Conservation (phyloP, 2,329 filamentous ascomycete species). For the Pyrenochaeta sp. region DNA sequence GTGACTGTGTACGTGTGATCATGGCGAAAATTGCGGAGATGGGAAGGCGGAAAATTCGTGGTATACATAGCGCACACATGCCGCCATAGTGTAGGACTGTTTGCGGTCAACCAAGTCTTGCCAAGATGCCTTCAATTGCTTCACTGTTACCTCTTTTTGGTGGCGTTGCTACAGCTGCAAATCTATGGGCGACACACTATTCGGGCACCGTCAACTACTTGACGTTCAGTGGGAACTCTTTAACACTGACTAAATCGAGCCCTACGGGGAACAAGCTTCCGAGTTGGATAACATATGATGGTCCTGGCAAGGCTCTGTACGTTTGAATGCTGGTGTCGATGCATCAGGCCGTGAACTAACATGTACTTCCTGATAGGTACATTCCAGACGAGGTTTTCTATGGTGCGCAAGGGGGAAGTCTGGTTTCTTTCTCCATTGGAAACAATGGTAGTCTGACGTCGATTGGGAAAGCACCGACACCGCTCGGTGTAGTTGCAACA, state of each 20-base stretch:
- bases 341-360: too few species aligned
- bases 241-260: slow-evolving; percentile 28
- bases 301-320: slow-evolving; percentile 31
- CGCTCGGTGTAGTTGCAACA: slow-evolving; percentile 33
- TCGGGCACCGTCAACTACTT: slow-evolving; percentile 39
- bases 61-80: slow-evolving; percentile 15
- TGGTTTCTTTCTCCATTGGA: slow-evolving; percentile 34
- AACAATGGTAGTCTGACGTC: slow-evolving; percentile 32
- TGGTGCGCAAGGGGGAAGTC: slow-evolving; percentile 22
- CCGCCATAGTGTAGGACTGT: background rate
- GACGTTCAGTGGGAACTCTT: slow-evolving; percentile 29
- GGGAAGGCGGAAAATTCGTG: slow-evolving; percentile 2
- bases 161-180: slow-evolving; percentile 32
- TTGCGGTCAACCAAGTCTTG: slow-evolving; percentile 1
- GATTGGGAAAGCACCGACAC: slow-evolving; percentile 32
- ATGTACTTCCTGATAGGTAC: too few species aligned
- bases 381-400: slow-evolving; percentile 36
- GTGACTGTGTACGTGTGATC: slow-evolving; percentile 17
- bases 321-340: too few species aligned
- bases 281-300: slow-evolving; percentile 43
- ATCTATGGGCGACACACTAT: slow-evolving; percentile 41
- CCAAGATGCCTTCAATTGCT: slow-evolving; percentile 30
- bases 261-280: slow-evolving; percentile 34
- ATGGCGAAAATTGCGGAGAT: slow-evolving; percentile 11
- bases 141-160: slow-evolving; percentile 36